A percentile compares a stretch with the other conserved stretches of the same genome.
Evolutionary conservation across 306 rosid genomes (phyloP).

Genomic region (Lablab purpureus): DNA sequence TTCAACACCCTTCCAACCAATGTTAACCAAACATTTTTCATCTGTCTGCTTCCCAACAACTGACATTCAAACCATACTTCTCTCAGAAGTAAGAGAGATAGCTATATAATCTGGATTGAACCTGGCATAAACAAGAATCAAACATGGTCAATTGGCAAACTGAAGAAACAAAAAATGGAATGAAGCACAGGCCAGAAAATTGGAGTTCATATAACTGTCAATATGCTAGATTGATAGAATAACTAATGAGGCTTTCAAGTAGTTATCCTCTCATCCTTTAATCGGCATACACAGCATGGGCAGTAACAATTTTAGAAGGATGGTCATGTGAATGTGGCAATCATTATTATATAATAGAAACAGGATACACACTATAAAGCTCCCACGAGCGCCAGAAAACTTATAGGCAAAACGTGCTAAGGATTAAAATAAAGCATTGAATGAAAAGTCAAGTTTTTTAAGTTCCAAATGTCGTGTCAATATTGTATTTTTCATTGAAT

Average conservation of each 20-base stretch:
- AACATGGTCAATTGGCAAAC: constrained; percentile 11
- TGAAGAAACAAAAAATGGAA: constrained; percentile 19
- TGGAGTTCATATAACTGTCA: constrained; percentile 4
- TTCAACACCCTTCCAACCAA: constrained; percentile 33
- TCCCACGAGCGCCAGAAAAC: background rate
- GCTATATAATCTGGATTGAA: constrained; percentile 25
- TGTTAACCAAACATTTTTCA: constrained; percentile 19
- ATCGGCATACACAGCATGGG: background rate
- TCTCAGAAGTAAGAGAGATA: constrained; percentile 40
- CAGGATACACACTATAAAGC: background rate
- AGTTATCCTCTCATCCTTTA: background rate
- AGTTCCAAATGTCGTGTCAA: background rate
- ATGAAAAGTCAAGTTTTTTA: background rate
- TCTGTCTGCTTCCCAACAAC: constrained; percentile 35
- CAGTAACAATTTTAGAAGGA: background rate
- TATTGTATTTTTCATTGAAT: background rate
- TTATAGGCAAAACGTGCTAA: background rate
- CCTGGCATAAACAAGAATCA: constrained; percentile 37
- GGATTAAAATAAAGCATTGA: background rate
- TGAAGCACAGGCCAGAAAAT: constrained; percentile 11
- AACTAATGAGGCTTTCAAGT: background rate
- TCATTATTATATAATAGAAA: background rate
- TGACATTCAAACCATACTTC: constrained; percentile 46
- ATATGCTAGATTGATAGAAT: background rate
- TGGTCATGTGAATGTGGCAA: background rate